Percentiles rank a stretch among this genome's conserved stretches.
Evolutionary conservation across 1,284 basidiomycete genomes (phyloP).

Genomic region (Tilletia setariae): DNA sequence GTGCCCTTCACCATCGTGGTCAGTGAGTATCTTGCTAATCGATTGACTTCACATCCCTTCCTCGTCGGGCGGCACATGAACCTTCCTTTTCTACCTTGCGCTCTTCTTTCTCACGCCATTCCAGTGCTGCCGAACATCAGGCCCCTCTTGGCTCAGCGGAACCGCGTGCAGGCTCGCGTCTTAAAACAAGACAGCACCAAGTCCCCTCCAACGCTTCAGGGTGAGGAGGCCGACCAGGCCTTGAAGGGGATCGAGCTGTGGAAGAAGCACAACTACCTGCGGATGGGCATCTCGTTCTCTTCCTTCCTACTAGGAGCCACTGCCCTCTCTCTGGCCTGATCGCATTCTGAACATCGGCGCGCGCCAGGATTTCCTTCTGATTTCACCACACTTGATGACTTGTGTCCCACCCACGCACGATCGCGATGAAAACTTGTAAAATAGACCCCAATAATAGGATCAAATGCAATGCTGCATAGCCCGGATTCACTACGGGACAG

Average conservation of each 20-base stretch:
- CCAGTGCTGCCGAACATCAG: conserved; percentile 2
- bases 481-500: too few relatives aligned
- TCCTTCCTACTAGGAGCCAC: background rate
- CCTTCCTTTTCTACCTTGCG: background rate
- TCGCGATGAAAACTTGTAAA: too few relatives aligned
- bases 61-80: background rate
- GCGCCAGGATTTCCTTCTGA: too few relatives aligned
- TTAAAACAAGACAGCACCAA: background rate
- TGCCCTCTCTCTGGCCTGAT: background rate
- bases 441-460: too few relatives aligned
- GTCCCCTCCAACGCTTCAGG: background rate
- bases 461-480: too few relatives aligned
- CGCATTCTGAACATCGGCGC: too few relatives aligned
- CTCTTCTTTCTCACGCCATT: too few relatives aligned
- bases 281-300: background rate
- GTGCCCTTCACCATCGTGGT: background rate
- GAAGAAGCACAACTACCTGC: background rate
- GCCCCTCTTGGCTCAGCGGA: background rate
- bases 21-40: background rate
- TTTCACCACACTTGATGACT: too few relatives aligned
- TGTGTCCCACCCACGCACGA: too few relatives aligned
- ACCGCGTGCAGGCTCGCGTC: background rate
- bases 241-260: conserved; percentile 6
- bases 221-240: background rate
- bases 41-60: background rate